A percentile compares a stretch with the other conserved stretches of the same genome.
These are phyloP conservation scores for Salix exigua DNA, from an alignment of 345 rosid species.

Conservation along the genomic window DNA sequence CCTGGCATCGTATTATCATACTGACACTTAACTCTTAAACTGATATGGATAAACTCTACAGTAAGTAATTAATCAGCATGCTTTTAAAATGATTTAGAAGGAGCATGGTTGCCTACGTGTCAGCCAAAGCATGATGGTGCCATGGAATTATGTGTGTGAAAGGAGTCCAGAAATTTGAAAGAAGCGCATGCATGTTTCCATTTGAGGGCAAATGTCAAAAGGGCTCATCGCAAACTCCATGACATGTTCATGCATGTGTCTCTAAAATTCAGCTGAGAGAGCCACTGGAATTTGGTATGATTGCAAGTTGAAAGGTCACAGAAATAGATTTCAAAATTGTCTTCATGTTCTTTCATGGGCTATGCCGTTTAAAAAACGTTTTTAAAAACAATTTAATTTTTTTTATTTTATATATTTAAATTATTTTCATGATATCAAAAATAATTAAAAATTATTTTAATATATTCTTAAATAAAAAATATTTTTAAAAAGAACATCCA, in stretches of 20 bases:
- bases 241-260: not conserved
- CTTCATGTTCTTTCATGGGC: not conserved
- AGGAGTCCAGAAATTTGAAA: not conserved
- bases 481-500: too few relatives aligned
- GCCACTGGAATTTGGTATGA: not conserved
- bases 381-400: too few relatives aligned
- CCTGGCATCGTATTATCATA: too few relatives aligned
- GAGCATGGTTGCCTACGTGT: not conserved
- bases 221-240: not conserved
- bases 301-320: not conserved
- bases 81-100: not conserved
- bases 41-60: too few relatives aligned
- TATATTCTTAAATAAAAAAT: too few relatives aligned
- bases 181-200: conserved; percentile 4
- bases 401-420: too few relatives aligned
- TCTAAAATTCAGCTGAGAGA: not conserved
- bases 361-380: too few relatives aligned
- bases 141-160: not conserved
- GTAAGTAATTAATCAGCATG: not conserved
- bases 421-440: too few relatives aligned
- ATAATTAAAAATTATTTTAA: too few relatives aligned
- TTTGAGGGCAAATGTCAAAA: not conserved
- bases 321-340: not conserved
- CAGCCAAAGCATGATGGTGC: not conserved
- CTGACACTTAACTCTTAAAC: too few relatives aligned